Evolutionary conservation across 768 basidiomycete genomes (phyloP).

Genomic region (Suillus subalutaceus): DNA sequence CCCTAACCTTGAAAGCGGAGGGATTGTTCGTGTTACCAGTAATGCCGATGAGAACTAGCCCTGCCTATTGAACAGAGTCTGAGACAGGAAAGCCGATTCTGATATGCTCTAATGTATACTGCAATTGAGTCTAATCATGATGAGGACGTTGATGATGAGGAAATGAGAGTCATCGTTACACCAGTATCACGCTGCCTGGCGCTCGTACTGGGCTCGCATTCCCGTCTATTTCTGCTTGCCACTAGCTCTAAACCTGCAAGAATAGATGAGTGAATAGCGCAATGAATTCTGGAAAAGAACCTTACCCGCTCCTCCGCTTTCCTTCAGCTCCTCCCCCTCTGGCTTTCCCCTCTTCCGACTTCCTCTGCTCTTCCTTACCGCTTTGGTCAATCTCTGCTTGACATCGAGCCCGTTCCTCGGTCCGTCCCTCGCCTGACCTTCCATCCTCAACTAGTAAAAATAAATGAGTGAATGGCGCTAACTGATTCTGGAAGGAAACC

Average conservation of each 20-base stretch:
- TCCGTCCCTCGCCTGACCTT: not conserved
- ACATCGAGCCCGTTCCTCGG: not conserved
- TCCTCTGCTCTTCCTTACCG: not conserved
- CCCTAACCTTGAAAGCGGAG: not conserved
- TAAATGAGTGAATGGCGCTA: not conserved
- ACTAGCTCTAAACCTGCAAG: not conserved
- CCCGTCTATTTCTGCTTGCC: not conserved
- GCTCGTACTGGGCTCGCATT: not conserved
- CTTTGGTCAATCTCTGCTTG: not conserved
- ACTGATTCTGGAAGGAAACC: not conserved
- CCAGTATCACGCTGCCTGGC: not conserved
- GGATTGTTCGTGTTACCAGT: not conserved
- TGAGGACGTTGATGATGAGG: not conserved
- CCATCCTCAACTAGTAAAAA: not conserved
- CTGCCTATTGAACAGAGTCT: not conserved
- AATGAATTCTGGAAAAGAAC: not conserved
- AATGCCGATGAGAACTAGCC: not conserved
- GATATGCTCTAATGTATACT: not conserved
- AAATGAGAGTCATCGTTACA: not conserved
- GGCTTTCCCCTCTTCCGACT: fast-evolving
- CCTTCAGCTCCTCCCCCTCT: not conserved
- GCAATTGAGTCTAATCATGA: not conserved
- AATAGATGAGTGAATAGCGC: not conserved
- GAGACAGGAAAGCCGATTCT: not conserved
- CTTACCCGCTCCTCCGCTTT: not conserved